Conservation (phyloP, 768 basidiomycete genomes). For the Megacollybia marginata region DNA sequence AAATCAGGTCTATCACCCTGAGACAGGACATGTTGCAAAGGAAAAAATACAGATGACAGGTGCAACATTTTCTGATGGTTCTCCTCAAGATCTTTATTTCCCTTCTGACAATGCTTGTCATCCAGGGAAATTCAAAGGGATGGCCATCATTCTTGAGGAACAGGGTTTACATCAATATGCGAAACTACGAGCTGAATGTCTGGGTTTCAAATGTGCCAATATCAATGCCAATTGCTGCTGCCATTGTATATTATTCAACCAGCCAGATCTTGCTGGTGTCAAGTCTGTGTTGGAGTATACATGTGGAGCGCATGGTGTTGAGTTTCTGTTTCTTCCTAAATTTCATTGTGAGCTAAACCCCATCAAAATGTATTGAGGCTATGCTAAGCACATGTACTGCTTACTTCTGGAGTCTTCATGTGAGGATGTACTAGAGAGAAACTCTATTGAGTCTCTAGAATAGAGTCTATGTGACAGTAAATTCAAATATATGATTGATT, state of each 20-base stretch:
- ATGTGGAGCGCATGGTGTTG: background rate
- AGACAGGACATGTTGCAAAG: background rate
- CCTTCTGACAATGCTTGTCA: background rate
- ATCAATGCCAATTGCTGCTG: constrained; percentile 16
- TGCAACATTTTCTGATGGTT: background rate
- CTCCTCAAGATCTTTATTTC: background rate
- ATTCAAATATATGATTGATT: no score
- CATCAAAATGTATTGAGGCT: constrained; percentile 19
- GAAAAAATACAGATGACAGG: background rate
- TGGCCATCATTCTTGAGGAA: constrained; percentile 5
- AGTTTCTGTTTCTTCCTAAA: no score
- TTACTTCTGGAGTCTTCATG: constrained; percentile 3
- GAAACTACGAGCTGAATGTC: constrained; percentile 1
- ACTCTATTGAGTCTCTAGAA: no score
- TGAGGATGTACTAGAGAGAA: constrained; percentile 18
- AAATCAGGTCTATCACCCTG: background rate
- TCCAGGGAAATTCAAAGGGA: background rate
- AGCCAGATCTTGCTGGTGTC: constrained; percentile 15
- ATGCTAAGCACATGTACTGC: constrained; percentile 15
- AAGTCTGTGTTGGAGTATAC: constrained; percentile 1
- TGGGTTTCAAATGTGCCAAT: constrained; percentile 9
- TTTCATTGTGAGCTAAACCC: constrained; percentile 21
- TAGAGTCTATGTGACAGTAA: constrained; percentile 4
- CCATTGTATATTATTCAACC: constrained; percentile 12
- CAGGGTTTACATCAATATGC: background rate